Evolutionary conservation across 768 basidiomycete species (phyloP).

Genomic region (Naematelia encephala): DNA sequence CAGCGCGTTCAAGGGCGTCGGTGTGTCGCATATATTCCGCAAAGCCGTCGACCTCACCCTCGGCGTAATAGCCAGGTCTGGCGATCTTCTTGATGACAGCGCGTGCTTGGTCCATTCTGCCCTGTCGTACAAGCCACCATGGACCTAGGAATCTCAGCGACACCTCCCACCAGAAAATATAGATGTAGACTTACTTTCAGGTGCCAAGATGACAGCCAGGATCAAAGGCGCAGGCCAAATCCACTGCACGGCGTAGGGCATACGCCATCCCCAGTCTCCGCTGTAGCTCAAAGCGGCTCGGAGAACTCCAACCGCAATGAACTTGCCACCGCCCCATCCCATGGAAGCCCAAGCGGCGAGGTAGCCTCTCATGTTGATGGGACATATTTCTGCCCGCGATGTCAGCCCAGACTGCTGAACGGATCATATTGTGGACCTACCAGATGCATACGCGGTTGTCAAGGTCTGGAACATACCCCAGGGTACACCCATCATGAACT

Average conservation of each 20-base stretch:
- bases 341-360: conserved; percentile 44
- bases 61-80: conserved; percentile 6
- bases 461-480: conserved; percentile 27
- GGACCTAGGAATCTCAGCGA: conserved; percentile 12
- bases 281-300: conserved; percentile 12
- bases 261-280: conserved; percentile 23
- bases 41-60: conserved; percentile 4
- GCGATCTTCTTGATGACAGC: conserved; percentile 1
- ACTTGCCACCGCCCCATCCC: conserved; percentile 34
- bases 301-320: conserved; percentile 26
- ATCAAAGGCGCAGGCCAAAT: conserved; percentile 31
- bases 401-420: conserved; percentile 17
- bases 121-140: conserved; percentile 29
- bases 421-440: conserved; percentile 21
- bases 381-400: conserved; percentile 35
- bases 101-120: conserved; percentile 28
- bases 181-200: conserved; percentile 24
- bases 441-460: conserved; percentile 33
- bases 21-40: conserved; percentile 14
- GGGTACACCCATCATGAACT: conserved; percentile 14
- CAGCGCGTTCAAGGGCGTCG: conserved; percentile 8
- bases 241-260: conserved; percentile 29
- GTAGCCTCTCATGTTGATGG: conserved; percentile 41
- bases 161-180: background rate
- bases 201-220: conserved; percentile 21